These are phyloP conservation scores for Chaetothyriales sp. DNA, from an alignment of 2,329 filamentous ascomycete species.

Conservation along the genomic window DNA sequence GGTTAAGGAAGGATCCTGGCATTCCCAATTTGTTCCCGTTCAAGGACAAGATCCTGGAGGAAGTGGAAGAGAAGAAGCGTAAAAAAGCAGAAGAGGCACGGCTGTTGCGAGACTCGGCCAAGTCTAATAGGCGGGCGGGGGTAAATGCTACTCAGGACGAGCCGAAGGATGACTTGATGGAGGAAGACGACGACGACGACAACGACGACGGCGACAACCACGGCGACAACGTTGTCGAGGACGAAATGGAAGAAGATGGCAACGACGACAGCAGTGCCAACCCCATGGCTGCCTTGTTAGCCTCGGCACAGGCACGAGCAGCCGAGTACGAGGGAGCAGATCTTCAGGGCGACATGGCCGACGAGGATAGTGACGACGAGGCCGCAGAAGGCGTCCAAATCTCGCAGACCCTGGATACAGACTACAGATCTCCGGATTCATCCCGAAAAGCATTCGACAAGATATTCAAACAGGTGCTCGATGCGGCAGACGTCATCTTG, in stretches of 20 bases:
- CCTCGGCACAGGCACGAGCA: slow-evolving; percentile 67
- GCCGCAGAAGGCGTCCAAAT: slow-evolving; percentile 30
- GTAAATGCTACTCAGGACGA: slow-evolving; percentile 31
- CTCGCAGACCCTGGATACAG: slow-evolving; percentile 9
- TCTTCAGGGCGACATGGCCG: slow-evolving; percentile 45
- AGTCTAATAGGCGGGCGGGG: slow-evolving; percentile 41
- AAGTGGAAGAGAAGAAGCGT: slow-evolving; percentile 80
- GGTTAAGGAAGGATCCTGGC: slow-evolving; percentile 92
- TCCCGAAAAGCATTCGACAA: slow-evolving; percentile 88
- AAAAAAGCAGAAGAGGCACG: slow-evolving; percentile 67
- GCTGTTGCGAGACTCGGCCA: slow-evolving; percentile 56
- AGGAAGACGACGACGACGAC: slow-evolving; percentile 32
- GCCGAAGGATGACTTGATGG: slow-evolving; percentile 33
- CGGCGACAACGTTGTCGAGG: slow-evolving; percentile 23
- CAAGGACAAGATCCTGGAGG: slow-evolving; percentile 86
- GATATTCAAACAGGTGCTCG: slow-evolving; percentile 85
- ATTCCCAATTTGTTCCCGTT: slow-evolving; percentile 96
- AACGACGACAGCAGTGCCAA: slow-evolving; percentile 53
- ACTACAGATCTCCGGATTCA: slow-evolving; percentile 35
- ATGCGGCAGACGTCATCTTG: slow-evolving; percentile 83
- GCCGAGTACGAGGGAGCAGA: slow-evolving; percentile 57
- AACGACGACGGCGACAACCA: slow-evolving; percentile 32
- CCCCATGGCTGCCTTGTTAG: slow-evolving; percentile 82
- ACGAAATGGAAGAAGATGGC: slow-evolving; percentile 38
- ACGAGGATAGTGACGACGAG: slow-evolving; percentile 31